These are phyloP conservation scores for Vitis hybrid DNA, from an alignment of 177 flowering plant genomes.

Conservation along the genomic window DNA sequence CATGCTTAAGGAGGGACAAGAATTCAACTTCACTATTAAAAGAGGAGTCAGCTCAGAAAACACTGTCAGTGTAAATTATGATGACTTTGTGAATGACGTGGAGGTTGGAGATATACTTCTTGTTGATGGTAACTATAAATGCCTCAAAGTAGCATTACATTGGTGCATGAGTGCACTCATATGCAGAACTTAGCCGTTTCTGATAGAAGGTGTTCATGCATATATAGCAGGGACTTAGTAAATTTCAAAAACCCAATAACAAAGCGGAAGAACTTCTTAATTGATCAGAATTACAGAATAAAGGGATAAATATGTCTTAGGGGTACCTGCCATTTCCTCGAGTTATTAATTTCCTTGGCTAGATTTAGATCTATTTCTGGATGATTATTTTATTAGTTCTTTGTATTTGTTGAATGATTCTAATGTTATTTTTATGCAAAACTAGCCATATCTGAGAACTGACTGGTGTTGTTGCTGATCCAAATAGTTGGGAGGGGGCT, in stretches of 20 bases:
- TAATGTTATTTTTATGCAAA: not conserved
- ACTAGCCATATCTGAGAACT: not conserved
- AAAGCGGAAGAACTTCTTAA: not conserved
- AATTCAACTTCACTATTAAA: conserved; percentile 80
- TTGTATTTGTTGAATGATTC: not conserved
- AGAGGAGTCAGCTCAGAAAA: conserved; percentile 82
- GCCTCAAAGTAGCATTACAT: not conserved
- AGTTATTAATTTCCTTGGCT: not conserved
- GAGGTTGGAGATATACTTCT: conserved; percentile 81
- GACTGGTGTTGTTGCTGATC: not conserved
- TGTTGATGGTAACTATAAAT: conserved; percentile 76
- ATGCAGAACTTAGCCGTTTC: not conserved
- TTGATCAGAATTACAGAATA: not conserved
- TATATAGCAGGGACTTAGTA: not conserved
- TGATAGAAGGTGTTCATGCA: not conserved
- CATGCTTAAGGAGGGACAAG: conserved; percentile 78
- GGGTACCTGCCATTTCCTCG: not conserved
- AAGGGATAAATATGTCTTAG: no score
- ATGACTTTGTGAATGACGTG: conserved; percentile 93
- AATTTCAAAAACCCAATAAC: not conserved
- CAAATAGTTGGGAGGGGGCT: not conserved
- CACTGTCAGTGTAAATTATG: conserved; percentile 95
- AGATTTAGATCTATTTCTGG: not conserved
- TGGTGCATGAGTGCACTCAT: not conserved
- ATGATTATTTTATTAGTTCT: not conserved